Conservation (phyloP, 2,329 filamentous ascomycete genomes). For the Trichoderma guizhouense region DNA sequence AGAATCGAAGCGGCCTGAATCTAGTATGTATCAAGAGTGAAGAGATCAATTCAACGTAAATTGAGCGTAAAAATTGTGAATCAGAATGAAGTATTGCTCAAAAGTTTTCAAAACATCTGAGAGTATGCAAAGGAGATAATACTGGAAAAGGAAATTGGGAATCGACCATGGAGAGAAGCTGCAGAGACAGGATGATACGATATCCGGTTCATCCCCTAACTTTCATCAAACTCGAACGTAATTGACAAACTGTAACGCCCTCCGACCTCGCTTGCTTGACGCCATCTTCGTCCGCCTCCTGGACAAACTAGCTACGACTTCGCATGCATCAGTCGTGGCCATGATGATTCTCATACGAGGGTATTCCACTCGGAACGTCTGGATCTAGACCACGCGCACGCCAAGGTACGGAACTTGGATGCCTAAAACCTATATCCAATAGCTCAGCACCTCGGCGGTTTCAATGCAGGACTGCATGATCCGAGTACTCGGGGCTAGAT, state of each 20-base stretch:
- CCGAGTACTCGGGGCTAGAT: conserved; percentile 1
- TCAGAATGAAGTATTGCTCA: background rate
- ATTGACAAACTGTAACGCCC: background rate
- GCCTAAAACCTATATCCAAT: conserved; percentile 11
- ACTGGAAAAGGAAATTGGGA: background rate
- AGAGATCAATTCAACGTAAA: background rate
- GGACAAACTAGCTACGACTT: background rate
- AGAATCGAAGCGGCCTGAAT: background rate
- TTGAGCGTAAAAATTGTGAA: background rate
- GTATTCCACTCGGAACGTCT: background rate
- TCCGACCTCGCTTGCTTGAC: background rate
- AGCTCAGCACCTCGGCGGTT: background rate
- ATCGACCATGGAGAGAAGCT: background rate
- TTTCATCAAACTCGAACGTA: background rate
- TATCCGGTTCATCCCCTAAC: background rate
- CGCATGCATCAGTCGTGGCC: background rate
- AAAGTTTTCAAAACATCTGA: background rate
- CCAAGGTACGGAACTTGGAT: conserved; percentile 9
- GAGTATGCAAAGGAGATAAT: background rate
- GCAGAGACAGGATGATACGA: background rate
- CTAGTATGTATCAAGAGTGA: background rate
- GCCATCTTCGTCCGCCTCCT: background rate
- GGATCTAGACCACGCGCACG: background rate
- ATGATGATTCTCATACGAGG: background rate
- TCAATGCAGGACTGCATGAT: conserved; percentile 1